Evolutionary conservation across 2,329 filamentous ascomycete species (phyloP), one percentile per base, ranked within the genome.

Genomic region (Paraconiothyrium brasiliense): DNA sequence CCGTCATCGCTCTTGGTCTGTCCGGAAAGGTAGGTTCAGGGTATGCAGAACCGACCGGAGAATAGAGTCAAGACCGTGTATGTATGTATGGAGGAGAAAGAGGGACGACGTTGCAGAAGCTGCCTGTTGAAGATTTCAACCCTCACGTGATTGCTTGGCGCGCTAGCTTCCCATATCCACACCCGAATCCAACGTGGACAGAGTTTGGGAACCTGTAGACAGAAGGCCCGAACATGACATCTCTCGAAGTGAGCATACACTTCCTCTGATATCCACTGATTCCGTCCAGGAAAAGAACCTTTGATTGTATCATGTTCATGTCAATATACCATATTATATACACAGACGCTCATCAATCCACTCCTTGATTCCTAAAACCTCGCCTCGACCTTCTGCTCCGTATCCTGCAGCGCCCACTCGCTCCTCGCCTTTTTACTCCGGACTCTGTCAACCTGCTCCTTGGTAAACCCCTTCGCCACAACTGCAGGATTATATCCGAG

Each of bases 401-500:
- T 89, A 75, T 96, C 92, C 74, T 90, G 87, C 81, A 97, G 71
- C 51, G 94, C 94, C 89, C 90, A 97, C 22, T 88, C 88, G 49
- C 83, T 85, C 62, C 78, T 76, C 44, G 82, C 86, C 79, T 86
- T 90, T 83, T 90, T 93, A 74, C 91, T 90, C 69, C 93, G 87
- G 24, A 88, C 86, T 44, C 81, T 81, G 63, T 89, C 90, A 14
- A 84, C 86, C 82, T 97, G 93, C 67, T 84, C 88, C 63, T 86
- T 86, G 0, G 93, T 97, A 79, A 97, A 96, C 0, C 93, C 94
- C 83, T 90, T 93, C 14, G 94, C 94, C 79, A 92, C 89, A 5
- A 93, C 90, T 3, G 94, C 94, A 22, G 94, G 94, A 78, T 98
- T 98, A 74, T 98, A 98, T 0, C 93, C 94, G 22, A 97, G 80